Conservation (phyloP, 2,329 filamentous ascomycete genomes). For the Claviceps pazoutovae region DNA sequence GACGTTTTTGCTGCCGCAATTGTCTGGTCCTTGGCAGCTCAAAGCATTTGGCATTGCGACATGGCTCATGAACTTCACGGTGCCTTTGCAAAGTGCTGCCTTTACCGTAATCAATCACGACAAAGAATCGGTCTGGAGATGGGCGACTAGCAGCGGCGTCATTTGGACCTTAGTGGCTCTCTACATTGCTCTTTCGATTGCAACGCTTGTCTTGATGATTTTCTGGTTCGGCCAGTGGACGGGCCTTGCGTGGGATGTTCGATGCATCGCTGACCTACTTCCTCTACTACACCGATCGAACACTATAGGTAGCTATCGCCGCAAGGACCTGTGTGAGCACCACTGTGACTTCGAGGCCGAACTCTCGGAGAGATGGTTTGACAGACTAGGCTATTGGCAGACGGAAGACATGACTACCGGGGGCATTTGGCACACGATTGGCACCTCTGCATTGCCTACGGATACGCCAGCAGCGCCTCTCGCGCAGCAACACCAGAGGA, state of each 20-base stretch:
- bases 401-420: constrained; percentile 49
- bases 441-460: constrained; percentile 38
- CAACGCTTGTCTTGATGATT: constrained; percentile 38
- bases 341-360: constrained; percentile 38
- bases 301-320: constrained; percentile 56
- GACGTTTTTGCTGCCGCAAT: constrained; percentile 47
- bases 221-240: constrained; percentile 54
- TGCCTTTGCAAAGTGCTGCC: constrained; percentile 66
- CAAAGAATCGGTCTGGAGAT: constrained; percentile 48
- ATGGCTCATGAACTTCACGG: constrained; percentile 66
- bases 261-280: constrained; percentile 68
- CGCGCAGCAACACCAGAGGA: constrained; percentile 4
- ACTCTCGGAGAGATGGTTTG: constrained; percentile 41
- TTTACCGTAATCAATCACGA: constrained; percentile 51
- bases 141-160: constrained; percentile 65
- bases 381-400: constrained; percentile 79
- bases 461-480: constrained; percentile 33
- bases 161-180: constrained; percentile 65
- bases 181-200: constrained; percentile 53
- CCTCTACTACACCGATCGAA: constrained; percentile 70
- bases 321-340: constrained; percentile 42
- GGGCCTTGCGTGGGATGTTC: constrained; percentile 73
- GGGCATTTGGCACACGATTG: constrained; percentile 67
- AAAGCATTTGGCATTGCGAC: constrained; percentile 53
- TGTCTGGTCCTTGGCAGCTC: constrained; percentile 50